Base-by-base conservation (phyloP, 2,329 filamentous ascomycete genomes). In the Massarina eburnea region DNA sequence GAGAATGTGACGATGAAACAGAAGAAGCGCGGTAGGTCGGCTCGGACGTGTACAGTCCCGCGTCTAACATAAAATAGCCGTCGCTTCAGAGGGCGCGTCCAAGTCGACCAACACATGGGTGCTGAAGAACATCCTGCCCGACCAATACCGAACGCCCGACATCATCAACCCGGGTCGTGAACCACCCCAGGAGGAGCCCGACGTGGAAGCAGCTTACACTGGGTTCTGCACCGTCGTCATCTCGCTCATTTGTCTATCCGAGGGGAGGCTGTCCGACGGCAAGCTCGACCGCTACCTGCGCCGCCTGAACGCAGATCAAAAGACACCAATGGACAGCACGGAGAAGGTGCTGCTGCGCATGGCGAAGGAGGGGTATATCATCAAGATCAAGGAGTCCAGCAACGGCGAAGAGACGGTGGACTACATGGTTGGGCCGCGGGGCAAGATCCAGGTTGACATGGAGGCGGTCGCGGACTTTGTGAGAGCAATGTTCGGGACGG, bases 1-100 rank as follows among this genome's bases (percentile, higher is more conserved):
- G 92, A 96, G 62, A 95, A 91, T 69, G 80, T 88, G 39, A 90
- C 90, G 0, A 72, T 96, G 26, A 84, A 83, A 48, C 88, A 95
- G 64, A 82, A 89, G 58, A 82, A 89, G 58, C 85, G 88, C 77
- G 88, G 86, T 85, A 72, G 49, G 73, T 26, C 27, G 26, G 30
- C 9, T 30, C 5, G 10, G 7, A 9, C 21, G 20, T 10, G 22
- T 39, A 4, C 29, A 19, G 3, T 45, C 29, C 2, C 26, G 12
- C 27, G 6, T 41, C 8, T 32, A 12, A 21, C n/a, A 29, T 32
- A 26, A 40, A 17, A 12, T 38, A 59, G 80, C 79, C 29, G 79
- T 79, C n/a, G 76, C 77, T 14, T 80, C 80, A 27, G 73, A 73
- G 19, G 69, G 73, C 14, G 66, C 77, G 10, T 76, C 71, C 20